Base-by-base conservation (phyloP, 2,329 filamentous ascomycete species). In the Purpureocillium lavendulum region DNA sequence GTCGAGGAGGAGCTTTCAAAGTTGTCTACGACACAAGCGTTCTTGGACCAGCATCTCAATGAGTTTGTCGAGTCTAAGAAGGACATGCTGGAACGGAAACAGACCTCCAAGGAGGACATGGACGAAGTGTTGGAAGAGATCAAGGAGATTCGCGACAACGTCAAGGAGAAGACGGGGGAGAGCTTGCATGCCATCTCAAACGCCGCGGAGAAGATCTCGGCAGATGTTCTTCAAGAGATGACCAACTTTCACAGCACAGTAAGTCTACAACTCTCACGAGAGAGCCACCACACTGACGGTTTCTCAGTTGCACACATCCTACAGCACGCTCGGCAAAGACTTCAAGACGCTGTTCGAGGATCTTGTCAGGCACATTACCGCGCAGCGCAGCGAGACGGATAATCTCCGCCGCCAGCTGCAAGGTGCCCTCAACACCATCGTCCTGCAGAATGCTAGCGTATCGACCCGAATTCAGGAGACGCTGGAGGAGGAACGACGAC, bases 71-170 rank as follows among this genome's bases (percentile, higher is more conserved):
- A 72, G 14, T 85, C 84, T 0, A 80, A 82, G 57, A 67, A 70
- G 37, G 76, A 84, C 49, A 73, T 94, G 13, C 72, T 84, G 18
- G 68, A 75, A 32, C 80, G 84, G 52, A 84, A 80, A 40, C 69
- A 73, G 17, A 69, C 73, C 45, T 83, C 87, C 3, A 86, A 84
- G 52, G 80, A 89, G 35, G 84, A 89, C 41, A 88, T 96, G 85
- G 89, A 96, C 51, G 70, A 77, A n/a, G 82, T 95, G 2, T 71
- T 98, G 9, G 86, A 92, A 52, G 90, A 94, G 57, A 95, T 97
- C 58, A 89, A 89, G 57, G 79, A 77, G n/a, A 71, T 97, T 17
- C 79, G 90, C 16, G 85, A 95, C 57, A 82, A 86, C 39, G 87
- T 97, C 38, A 96, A 96, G 67, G 70, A 76, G 36, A 83, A 84